Conservation (phyloP, 352 stramenopile species). For the Peronospora belbahrii region DNA sequence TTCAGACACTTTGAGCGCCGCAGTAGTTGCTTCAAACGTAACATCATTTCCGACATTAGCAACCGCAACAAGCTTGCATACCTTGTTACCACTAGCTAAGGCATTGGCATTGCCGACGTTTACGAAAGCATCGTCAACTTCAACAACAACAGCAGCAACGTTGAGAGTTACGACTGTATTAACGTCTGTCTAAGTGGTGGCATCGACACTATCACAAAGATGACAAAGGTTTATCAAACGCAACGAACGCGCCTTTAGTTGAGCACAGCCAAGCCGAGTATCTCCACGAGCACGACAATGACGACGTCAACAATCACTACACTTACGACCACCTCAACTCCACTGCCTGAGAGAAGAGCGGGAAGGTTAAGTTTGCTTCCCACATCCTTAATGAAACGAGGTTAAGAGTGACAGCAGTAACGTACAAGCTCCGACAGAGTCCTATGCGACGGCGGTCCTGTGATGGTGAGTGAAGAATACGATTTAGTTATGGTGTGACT, state of each 20-base stretch:
- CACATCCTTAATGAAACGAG: too few relatives aligned
- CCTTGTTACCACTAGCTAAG: background rate
- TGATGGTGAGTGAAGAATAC: too few relatives aligned
- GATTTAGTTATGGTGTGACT: too few relatives aligned
- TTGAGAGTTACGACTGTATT: constrained; percentile 2
- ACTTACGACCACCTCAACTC: too few relatives aligned
- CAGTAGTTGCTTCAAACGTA: background rate
- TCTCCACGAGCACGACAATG: constrained; percentile 3
- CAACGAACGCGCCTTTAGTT: constrained; percentile 1
- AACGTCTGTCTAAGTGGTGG: constrained; percentile 13
- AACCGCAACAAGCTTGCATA: background rate
- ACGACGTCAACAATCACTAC: too few relatives aligned
- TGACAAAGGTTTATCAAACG: background rate
- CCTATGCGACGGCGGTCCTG: too few relatives aligned
- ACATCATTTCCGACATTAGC: background rate
- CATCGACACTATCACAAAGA: constrained; percentile 1
- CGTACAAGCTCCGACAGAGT: too few relatives aligned
- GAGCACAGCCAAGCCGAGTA: constrained; percentile 6
- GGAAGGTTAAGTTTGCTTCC: too few relatives aligned
- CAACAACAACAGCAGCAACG: background rate
- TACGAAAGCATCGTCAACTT: constrained; percentile 1
- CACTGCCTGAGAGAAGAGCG: too few relatives aligned
- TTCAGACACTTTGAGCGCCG: background rate
- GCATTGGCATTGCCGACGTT: background rate
- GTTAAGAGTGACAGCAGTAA: too few relatives aligned